Conservation (phyloP, 2,329 filamentous ascomycete genomes). For the Teratosphaeria pseudoeucalypti region DNA sequence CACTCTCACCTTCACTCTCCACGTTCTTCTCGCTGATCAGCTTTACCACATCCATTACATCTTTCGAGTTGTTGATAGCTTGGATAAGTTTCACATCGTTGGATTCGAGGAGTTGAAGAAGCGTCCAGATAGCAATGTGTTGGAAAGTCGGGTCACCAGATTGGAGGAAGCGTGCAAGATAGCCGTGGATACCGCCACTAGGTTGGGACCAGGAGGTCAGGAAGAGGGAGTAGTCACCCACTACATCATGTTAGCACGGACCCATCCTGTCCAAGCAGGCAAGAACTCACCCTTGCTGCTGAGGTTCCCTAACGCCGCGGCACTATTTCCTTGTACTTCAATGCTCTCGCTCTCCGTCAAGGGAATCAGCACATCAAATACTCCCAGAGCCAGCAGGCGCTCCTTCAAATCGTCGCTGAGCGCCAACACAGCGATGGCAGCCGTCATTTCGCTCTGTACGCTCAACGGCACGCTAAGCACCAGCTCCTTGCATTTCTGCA, state of each 20-base stretch:
- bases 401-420: conserved; percentile 92
- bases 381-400: conserved; percentile 78
- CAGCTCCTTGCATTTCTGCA: conserved; percentile 96
- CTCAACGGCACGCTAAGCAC: conserved; percentile 86
- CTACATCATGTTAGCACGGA: conserved; percentile 37
- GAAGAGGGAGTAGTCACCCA: conserved; percentile 94
- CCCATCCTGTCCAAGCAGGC: not conserved
- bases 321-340: conserved; percentile 96
- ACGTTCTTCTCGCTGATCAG: conserved; percentile 81
- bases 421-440: conserved; percentile 93
- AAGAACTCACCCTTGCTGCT: conserved; percentile 75
- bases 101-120: conserved; percentile 89
- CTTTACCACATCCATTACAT: conserved; percentile 86
- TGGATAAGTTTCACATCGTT: conserved; percentile 83
- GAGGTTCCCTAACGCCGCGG: conserved; percentile 85
- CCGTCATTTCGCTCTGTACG: conserved; percentile 98
- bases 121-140: conserved; percentile 97
- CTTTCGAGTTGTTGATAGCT: conserved; percentile 78
- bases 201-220: conserved; percentile 89
- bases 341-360: conserved; percentile 92
- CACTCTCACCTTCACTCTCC: conserved; percentile 72
- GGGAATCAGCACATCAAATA: conserved; percentile 93
- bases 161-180: conserved; percentile 81
- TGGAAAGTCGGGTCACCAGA: conserved; percentile 96
- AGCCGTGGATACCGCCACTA: conserved; percentile 89